A percentile compares a stretch with the other conserved stretches of the same genome.
Evolutionary conservation across 2,329 filamentous ascomycete species (phyloP).

Genomic region (Fusarium cicatricum): DNA sequence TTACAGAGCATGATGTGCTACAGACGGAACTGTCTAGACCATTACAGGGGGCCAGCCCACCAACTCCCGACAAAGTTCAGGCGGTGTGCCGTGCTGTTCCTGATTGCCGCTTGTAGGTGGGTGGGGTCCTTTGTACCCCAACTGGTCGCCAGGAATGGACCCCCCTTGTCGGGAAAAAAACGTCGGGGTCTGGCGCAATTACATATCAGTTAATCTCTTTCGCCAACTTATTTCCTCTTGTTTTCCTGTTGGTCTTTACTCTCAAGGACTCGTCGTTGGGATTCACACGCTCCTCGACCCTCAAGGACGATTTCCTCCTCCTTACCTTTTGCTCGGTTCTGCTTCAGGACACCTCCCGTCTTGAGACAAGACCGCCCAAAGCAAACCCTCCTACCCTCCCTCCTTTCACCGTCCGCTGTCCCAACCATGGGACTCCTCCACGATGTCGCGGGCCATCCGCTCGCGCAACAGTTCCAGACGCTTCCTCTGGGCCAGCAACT

Average conservation of each 20-base stretch:
- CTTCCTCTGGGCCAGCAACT: slow-evolving; percentile 59
- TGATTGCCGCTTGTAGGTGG: slow-evolving; percentile 16
- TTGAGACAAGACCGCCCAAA: slow-evolving; percentile 6
- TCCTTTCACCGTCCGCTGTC: slow-evolving; percentile 5
- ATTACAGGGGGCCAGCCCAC: slow-evolving; percentile 7
- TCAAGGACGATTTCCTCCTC: slow-evolving; percentile 8
- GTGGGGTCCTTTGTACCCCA: slow-evolving; percentile 25
- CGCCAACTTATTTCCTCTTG: slow-evolving; percentile 29
- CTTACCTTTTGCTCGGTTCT: neutral
- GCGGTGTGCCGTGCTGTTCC: slow-evolving; percentile 30
- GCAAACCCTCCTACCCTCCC: slow-evolving; percentile 1
- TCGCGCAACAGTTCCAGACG: slow-evolving; percentile 58
- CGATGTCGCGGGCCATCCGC: slow-evolving; percentile 57
- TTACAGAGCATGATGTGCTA: slow-evolving; percentile 10
- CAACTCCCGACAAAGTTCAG: slow-evolving; percentile 15
- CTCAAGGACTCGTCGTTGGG: slow-evolving; percentile 31
- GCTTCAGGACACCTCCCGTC: neutral
- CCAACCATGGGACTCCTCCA: slow-evolving; percentile 64
- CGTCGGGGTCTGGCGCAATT: slow-evolving; percentile 39
- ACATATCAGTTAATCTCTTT: slow-evolving; percentile 46
- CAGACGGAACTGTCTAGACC: slow-evolving; percentile 7
- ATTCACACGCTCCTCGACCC: slow-evolving; percentile 20
- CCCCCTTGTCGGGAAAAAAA: slow-evolving; percentile 39
- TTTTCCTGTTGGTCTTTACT: slow-evolving; percentile 28
- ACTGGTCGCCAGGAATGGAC: neutral